Conservation (phyloP, 306 rosid genomes). For the Argentina anserina region DNA sequence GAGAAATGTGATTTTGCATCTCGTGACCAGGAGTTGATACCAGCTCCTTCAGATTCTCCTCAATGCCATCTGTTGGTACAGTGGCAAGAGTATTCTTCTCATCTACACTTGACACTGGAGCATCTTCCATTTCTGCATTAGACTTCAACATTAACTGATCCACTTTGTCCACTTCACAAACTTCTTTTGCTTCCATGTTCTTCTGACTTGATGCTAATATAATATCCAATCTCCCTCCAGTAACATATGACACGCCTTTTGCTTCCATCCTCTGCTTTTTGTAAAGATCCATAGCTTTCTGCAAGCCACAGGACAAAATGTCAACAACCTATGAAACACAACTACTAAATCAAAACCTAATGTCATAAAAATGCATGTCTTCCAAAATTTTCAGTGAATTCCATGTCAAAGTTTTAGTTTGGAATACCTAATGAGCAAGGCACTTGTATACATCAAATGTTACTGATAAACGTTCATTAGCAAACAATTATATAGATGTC, state of each 20-base stretch:
- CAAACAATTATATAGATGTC: not conserved
- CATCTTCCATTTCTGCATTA: conserved; percentile 30
- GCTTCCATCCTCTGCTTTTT: conserved; percentile 64
- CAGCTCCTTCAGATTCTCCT: conserved; percentile 41
- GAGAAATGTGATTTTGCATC: conserved; percentile 35
- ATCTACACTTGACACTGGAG: conserved; percentile 27
- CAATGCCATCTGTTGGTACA: conserved; percentile 11
- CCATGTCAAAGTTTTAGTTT: not conserved
- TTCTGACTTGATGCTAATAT: conserved; percentile 37
- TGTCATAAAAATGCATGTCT: not conserved
- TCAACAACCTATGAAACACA: conserved; percentile 2
- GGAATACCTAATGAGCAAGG: not conserved
- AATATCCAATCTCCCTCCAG: conserved; percentile 39
- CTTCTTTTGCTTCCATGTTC: conserved; percentile 34
- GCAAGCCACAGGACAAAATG: conserved; percentile 33
- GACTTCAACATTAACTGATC: conserved; percentile 38
- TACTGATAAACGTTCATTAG: not conserved
- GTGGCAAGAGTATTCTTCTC: conserved; percentile 25
- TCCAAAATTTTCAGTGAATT: not conserved
- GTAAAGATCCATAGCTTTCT: conserved; percentile 82
- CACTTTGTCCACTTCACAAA: conserved; percentile 33
- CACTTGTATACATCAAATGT: not conserved
- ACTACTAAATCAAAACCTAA: not conserved
- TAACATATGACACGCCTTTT: conserved; percentile 23
- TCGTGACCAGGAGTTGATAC: conserved; percentile 34